Evolutionary conservation across 1,284 basidiomycete species (phyloP).

Genomic region (Leccinum pachyderme): DNA sequence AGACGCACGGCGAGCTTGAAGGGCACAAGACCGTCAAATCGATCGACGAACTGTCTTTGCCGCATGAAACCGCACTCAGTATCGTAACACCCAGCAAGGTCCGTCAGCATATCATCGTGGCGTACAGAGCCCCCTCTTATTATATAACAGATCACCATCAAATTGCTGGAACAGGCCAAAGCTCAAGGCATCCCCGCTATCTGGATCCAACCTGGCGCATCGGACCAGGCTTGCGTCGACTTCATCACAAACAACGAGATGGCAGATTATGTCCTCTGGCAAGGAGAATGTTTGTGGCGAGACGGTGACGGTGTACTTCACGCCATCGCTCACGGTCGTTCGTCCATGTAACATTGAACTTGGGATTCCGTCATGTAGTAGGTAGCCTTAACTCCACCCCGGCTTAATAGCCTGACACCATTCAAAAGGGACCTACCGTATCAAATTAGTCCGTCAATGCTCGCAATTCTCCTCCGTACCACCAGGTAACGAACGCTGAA

Average conservation of each 20-base stretch:
- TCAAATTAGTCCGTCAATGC: not conserved
- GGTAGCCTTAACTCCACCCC: not conserved
- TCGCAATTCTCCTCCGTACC: not conserved
- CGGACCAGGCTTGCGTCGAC: constrained; percentile 52
- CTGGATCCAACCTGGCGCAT: constrained; percentile 87
- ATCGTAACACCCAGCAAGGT: constrained; percentile 77
- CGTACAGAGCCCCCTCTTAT: not conserved
- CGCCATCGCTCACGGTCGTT: constrained; percentile 18
- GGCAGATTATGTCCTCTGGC: constrained; percentile 29
- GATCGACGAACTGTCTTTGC: constrained; percentile 59
- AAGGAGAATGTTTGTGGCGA: constrained; percentile 34
- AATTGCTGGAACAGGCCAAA: constrained; percentile 62
- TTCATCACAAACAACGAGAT: constrained; percentile 43
- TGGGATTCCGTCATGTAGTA: not conserved
- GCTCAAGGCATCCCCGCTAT: constrained; percentile 60
- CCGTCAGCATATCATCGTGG: not conserved
- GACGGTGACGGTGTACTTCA: constrained; percentile 29
- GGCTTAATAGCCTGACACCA: not conserved
- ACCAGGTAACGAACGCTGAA: not conserved
- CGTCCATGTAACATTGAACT: constrained; percentile 15
- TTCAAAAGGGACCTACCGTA: not conserved
- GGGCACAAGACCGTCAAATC: constrained; percentile 52
- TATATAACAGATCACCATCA: constrained; percentile 58
- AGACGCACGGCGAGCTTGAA: constrained; percentile 68
- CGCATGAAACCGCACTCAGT: constrained; percentile 72